Evolutionary conservation across 305 asterid species (phyloP).

Genomic region (Solanum hybrid): DNA sequence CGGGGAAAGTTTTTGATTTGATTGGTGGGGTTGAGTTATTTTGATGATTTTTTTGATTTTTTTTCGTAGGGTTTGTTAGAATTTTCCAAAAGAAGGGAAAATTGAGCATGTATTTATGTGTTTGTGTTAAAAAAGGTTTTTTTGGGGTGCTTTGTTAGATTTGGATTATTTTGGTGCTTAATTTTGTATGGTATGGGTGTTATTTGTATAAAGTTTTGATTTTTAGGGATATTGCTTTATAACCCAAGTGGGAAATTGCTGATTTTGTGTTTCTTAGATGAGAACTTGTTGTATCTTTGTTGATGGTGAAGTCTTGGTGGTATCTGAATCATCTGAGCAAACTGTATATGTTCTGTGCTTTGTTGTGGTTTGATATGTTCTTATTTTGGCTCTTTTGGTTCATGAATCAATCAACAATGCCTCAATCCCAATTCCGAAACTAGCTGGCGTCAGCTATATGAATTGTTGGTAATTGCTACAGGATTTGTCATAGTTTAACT

Average conservation of each 20-base stretch:
- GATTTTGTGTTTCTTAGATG: neutral
- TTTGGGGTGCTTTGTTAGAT: neutral
- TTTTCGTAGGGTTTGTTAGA: neutral
- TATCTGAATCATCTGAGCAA: neutral
- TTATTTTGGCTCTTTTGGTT: neutral
- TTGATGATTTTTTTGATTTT: neutral
- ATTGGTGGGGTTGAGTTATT: neutral
- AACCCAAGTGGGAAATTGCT: neutral
- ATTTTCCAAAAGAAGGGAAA: neutral
- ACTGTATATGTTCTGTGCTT: neutral
- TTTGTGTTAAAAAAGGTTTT: neutral
- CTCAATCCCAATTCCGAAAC: neutral
- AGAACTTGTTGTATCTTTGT: neutral
- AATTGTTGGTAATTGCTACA: neutral
- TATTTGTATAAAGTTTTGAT: neutral
- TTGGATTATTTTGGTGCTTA: neutral
- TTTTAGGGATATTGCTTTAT: neutral
- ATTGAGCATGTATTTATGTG: neutral
- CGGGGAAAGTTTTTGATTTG: neutral
- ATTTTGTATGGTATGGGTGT: neutral
- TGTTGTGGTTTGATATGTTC: neutral
- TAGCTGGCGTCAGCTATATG: neutral
- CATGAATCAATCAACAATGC: neutral
- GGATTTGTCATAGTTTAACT: neutral
- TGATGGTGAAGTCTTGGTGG: neutral